These are phyloP conservation scores for Biscogniauxia sp. DNA, from an alignment of 2,329 filamentous ascomycete genomes.

Conservation along the genomic window DNA sequence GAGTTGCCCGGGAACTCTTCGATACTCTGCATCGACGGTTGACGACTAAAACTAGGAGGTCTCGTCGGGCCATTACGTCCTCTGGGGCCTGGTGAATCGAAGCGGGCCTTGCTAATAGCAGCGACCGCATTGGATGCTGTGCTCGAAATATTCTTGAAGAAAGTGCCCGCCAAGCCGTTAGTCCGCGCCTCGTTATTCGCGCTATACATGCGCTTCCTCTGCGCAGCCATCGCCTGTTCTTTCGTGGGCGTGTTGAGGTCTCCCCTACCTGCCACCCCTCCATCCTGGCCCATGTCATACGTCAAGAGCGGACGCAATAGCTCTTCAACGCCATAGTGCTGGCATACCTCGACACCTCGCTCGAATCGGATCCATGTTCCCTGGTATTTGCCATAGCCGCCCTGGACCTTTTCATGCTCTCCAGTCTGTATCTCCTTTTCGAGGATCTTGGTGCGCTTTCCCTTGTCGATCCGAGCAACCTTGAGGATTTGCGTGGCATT, in stretches of 20 bases:
- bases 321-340: slow-evolving; percentile 75
- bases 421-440: slow-evolving; percentile 97
- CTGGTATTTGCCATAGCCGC: slow-evolving; percentile 98
- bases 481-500: slow-evolving; percentile 99
- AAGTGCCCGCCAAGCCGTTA: slow-evolving; percentile 73
- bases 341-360: slow-evolving; percentile 87
- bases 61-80: slow-evolving; percentile 62
- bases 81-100: slow-evolving; percentile 80
- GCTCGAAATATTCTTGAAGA: slow-evolving; percentile 95
- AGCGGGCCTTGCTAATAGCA: slow-evolving; percentile 92
- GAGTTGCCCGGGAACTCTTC: slow-evolving; percentile 71
- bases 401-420: slow-evolving; percentile 97
- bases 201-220: slow-evolving; percentile 89
- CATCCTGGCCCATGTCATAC: slow-evolving; percentile 77
- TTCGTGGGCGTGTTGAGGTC: slow-evolving; percentile 94
- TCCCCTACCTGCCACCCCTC: slow-evolving; percentile 67
- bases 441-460: slow-evolving; percentile 93
- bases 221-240: slow-evolving; percentile 96
- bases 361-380: slow-evolving; percentile 98
- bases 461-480: slow-evolving; percentile 95
- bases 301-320: slow-evolving; percentile 71
- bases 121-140: slow-evolving; percentile 91
- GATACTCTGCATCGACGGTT: slow-evolving; percentile 68
- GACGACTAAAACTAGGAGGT: slow-evolving; percentile 68
- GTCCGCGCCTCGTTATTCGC: slow-evolving; percentile 65